phyloP scores from a whole-genome alignment of 2,329 filamentous ascomycete species.

The Cladosporium phlei region DNA sequence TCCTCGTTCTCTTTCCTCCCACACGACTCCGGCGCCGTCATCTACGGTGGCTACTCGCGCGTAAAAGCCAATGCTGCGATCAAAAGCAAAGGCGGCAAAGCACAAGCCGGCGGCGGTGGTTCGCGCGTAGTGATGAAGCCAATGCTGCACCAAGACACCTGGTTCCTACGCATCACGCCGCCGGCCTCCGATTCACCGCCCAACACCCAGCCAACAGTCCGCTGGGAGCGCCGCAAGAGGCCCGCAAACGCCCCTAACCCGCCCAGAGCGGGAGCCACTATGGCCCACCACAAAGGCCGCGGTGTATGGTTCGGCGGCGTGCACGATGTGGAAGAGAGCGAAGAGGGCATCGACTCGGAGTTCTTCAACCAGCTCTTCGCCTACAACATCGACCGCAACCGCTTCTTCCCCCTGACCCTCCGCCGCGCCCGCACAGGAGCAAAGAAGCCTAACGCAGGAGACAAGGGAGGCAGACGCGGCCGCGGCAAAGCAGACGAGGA shows the following conservation, averaged over 20 bases:
- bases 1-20: slow-evolving; percentile 91
- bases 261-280: slow-evolving; percentile 79
- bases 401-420: slow-evolving; percentile 80
- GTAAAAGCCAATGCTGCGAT: slow-evolving; percentile 69
- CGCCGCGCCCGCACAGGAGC: slow-evolving; percentile 61
- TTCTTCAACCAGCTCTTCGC: slow-evolving; percentile 91
- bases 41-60: slow-evolving; percentile 91
- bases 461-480: slow-evolving; percentile 59
- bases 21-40: slow-evolving; percentile 80
- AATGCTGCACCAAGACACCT: slow-evolving; percentile 90
- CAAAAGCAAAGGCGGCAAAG: slow-evolving; percentile 57
- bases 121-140: slow-evolving; percentile 67
- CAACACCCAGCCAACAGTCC: slow-evolving; percentile 64
- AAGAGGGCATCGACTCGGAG: slow-evolving; percentile 89
- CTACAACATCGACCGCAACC: slow-evolving; percentile 92
- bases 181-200: slow-evolving; percentile 63
- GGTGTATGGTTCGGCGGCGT: slow-evolving; percentile 94
- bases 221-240: slow-evolving; percentile 91
- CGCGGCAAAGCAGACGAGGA: slow-evolving; percentile 87
- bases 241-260: slow-evolving; percentile 85
- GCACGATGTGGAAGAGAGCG: slow-evolving; percentile 48
- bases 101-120: slow-evolving; percentile 29
- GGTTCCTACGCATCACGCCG: slow-evolving; percentile 77
- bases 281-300: slow-evolving; percentile 88
- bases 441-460: slow-evolving; percentile 48